phyloP scores from a whole-genome alignment of 352 stramenopile genomes.

The Phytophthora macrochlamydospora region DNA sequence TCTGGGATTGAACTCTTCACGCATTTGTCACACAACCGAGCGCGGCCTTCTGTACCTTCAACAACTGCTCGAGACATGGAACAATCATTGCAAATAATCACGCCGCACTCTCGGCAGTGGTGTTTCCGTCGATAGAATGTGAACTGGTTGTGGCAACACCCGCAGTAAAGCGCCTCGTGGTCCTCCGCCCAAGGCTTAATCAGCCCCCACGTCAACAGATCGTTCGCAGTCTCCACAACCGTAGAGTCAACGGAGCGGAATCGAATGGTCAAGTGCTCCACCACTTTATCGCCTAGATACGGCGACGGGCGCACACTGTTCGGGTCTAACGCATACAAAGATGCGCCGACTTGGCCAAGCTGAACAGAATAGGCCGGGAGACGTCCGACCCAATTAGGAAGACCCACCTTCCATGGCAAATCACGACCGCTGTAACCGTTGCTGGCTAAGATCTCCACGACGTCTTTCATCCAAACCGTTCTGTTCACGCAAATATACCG shows the following conservation, averaged over 20 bases:
- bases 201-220: conserved; percentile 84
- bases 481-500: conserved; percentile 89
- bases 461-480: conserved; percentile 88
- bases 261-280: conserved; percentile 79
- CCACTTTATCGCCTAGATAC: conserved; percentile 82
- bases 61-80: conserved; percentile 87
- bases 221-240: conserved; percentile 82
- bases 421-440: conserved; percentile 89
- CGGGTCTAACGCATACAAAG: conserved; percentile 71
- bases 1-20: conserved; percentile 82
- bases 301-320: conserved; percentile 60
- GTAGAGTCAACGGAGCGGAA: conserved; percentile 69
- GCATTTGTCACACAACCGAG: conserved; percentile 83
- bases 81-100: conserved; percentile 88
- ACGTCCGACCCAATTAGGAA: conserved; percentile 85
- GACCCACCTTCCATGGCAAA: conserved; percentile 80
- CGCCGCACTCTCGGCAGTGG: conserved; percentile 86
- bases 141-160: conserved; percentile 79
- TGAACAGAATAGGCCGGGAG: conserved; percentile 87
- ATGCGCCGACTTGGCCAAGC: conserved; percentile 83
- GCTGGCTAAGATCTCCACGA: conserved; percentile 82
- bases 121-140: conserved; percentile 85
- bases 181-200: conserved; percentile 92
- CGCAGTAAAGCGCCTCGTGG: conserved; percentile 73
- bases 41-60: conserved; percentile 78